Conservation (phyloP, 2,329 filamentous ascomycete genomes). For the Fusarium verrucosum region DNA sequence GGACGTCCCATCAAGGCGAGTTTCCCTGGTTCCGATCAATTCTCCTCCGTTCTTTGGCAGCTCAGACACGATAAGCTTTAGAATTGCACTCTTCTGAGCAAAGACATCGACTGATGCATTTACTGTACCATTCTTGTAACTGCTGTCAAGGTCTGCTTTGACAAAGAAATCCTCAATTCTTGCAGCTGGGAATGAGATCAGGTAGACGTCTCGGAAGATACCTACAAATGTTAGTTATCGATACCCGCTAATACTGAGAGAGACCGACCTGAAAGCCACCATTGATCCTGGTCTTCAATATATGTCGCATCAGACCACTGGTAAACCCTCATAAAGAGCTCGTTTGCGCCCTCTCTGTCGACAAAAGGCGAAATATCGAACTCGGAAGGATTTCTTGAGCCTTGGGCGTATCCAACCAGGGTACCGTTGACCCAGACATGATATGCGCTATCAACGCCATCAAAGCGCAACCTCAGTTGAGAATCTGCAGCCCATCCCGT, state of each 20-base stretch:
- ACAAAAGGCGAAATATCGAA: conserved; percentile 70
- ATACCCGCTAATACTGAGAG: conserved; percentile 51
- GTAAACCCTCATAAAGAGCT: conserved; percentile 72
- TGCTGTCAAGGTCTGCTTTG: conserved; percentile 64
- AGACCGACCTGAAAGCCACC: conserved; percentile 72
- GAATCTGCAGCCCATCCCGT: conserved; percentile 56
- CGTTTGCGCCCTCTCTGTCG: conserved; percentile 56
- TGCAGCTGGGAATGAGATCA: conserved; percentile 64
- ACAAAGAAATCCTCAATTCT: conserved; percentile 68
- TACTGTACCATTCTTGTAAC: conserved; percentile 59
- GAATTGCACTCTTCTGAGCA: conserved; percentile 45
- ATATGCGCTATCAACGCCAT: conserved; percentile 77
- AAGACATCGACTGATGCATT: conserved; percentile 58
- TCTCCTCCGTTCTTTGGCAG: conserved; percentile 32
- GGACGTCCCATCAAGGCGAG: conserved; percentile 40
- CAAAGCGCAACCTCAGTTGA: conserved; percentile 72
- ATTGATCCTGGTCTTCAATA: conserved; percentile 76
- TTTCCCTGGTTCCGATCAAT: conserved; percentile 50
- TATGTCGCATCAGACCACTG: conserved; percentile 76
- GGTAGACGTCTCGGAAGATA: conserved; percentile 73
- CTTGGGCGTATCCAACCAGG: conserved; percentile 73
- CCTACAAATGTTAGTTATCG: conserved; percentile 54
- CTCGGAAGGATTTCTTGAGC: conserved; percentile 73
- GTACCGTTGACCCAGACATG: conserved; percentile 74
- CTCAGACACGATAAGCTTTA: conserved; percentile 58